A percentile compares a stretch with the other conserved stretches of the same genome.
Conservation (phyloP, 2,329 filamentous ascomycete species). For the Paramyrothecium sp. region DNA sequence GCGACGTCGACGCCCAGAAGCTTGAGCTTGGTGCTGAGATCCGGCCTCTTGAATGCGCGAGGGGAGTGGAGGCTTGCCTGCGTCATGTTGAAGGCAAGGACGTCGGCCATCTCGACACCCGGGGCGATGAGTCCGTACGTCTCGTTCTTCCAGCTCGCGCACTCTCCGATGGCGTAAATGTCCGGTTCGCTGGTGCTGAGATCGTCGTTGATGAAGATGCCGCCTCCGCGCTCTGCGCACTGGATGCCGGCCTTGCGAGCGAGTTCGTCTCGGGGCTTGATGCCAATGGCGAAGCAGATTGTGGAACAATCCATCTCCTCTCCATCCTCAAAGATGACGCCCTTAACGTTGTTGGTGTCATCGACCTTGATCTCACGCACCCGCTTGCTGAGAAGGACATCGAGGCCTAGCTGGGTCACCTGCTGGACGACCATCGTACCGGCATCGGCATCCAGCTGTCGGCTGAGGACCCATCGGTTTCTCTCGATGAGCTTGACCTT, state of each 20-base stretch:
- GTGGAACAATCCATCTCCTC: conserved; percentile 74
- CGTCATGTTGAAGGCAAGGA: conserved; percentile 87
- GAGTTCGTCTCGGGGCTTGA: conserved; percentile 77
- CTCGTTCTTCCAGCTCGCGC: conserved; percentile 83
- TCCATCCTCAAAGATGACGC: conserved; percentile 79
- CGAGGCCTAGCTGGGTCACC: conserved; percentile 73
- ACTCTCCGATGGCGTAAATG: conserved; percentile 88
- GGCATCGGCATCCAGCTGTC: conserved; percentile 80
- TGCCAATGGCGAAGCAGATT: conserved; percentile 87
- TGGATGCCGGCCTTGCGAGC: conserved; percentile 68
- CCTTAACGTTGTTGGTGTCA: conserved; percentile 65
- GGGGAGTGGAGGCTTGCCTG: conserved; percentile 71
- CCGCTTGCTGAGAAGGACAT: conserved; percentile 74
- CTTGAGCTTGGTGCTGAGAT: conserved; percentile 90
- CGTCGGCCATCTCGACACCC: conserved; percentile 89
- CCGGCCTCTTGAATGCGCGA: conserved; percentile 74
- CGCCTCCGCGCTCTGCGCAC: conserved; percentile 70
- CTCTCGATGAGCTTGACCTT: conserved; percentile 79
- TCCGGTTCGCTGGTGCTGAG: conserved; percentile 69
- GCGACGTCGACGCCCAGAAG: conserved; percentile 87
- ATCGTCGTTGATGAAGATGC: conserved; percentile 67
- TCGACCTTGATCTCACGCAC: conserved; percentile 72
- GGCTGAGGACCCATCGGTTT: conserved; percentile 77
- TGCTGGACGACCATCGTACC: conserved; percentile 81
- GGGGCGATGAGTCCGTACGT: conserved; percentile 88